A percentile compares a stretch with the other conserved stretches of the same genome.
These are phyloP conservation scores for Fraxinus greggii DNA, from an alignment of 305 asterid genomes.

Conservation along the genomic window DNA sequence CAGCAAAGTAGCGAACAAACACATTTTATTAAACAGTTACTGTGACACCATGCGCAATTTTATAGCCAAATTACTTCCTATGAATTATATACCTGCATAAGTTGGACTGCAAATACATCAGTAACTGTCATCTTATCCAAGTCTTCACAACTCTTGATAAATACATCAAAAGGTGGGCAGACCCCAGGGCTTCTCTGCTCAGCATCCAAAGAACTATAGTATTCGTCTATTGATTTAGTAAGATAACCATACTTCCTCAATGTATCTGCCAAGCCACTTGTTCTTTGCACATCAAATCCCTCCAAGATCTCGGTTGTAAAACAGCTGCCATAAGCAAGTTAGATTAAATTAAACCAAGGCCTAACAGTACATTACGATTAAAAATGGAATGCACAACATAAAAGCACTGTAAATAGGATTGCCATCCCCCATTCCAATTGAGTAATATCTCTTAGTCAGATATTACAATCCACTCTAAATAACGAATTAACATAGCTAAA, in stretches of 20 bases:
- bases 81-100: conserved; percentile 70
- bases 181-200: conserved; percentile 39
- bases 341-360: conserved; percentile 15
- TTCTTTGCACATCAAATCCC: conserved; percentile 94
- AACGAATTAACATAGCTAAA: neutral
- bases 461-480: neutral
- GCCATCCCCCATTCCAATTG: neutral
- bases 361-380: conserved; percentile 13
- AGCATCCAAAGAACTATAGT: conserved; percentile 56
- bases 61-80: conserved; percentile 7
- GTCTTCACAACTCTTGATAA: conserved; percentile 73
- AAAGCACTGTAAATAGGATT: conserved; percentile 6
- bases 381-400: conserved; percentile 9
- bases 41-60: conserved; percentile 4
- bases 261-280: conserved; percentile 80
- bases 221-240: conserved; percentile 72
- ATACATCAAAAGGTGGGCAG: conserved; percentile 61
- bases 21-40: neutral
- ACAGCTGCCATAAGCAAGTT: conserved; percentile 59
- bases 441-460: conserved; percentile 5
- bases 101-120: conserved; percentile 89
- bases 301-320: conserved; percentile 96
- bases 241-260: conserved; percentile 75
- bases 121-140: conserved; percentile 79
- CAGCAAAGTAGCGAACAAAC: neutral